Base-by-base conservation (phyloP, 2,329 filamentous ascomycete genomes). In the Colletotrichum cereale region DNA sequence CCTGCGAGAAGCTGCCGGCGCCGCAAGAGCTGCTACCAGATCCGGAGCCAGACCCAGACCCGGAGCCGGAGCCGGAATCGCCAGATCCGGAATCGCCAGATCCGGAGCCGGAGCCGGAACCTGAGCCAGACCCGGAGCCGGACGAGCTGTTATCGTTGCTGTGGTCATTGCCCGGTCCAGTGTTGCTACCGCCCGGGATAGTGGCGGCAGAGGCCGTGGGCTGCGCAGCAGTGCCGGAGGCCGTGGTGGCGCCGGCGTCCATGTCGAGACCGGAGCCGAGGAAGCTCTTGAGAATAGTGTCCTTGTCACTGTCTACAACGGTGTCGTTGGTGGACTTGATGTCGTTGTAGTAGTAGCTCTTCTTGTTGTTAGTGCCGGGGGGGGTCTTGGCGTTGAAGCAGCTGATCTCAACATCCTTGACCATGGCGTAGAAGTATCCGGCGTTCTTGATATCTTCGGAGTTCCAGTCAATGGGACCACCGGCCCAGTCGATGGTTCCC, bases 401-500 rank as follows among this genome's bases (percentile, higher is more conserved):
- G 75, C 95, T 84, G 44, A 98, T 90, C n/a, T 85, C 87, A 71
- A 99, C 89, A 66, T 95, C 90, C 66, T 90, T 86, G 77, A 98
- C 89, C 53, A 89, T 89, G 65, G 95, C 93, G 80, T 92, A 98
- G 86, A 96, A 97, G 86, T 98, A 98, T 40, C 94, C 93, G 78
- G 93, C 87, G 63, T 88, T 87, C 83, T 94, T 85, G 86, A 98
- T 96, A 82, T 97, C 93, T 26, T 86, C 84, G 74, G 89, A 90
- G 79, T 93, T 85, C 96, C 96, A 99, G 86, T 97, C 88, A 74
- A 99, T 96, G 63, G 88, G 84, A 76, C 96, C 96, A 78, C 96
- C 96, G 24, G 96, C 94, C 96, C 96, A 99, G 65, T 91, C 87
- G 75, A 97, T 89, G 42, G 96, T 98, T 67, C 96, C 96, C 80